phyloP scores from a whole-genome alignment of 2,329 filamentous ascomycete genomes.

The Pseudocercospora ulei region DNA sequence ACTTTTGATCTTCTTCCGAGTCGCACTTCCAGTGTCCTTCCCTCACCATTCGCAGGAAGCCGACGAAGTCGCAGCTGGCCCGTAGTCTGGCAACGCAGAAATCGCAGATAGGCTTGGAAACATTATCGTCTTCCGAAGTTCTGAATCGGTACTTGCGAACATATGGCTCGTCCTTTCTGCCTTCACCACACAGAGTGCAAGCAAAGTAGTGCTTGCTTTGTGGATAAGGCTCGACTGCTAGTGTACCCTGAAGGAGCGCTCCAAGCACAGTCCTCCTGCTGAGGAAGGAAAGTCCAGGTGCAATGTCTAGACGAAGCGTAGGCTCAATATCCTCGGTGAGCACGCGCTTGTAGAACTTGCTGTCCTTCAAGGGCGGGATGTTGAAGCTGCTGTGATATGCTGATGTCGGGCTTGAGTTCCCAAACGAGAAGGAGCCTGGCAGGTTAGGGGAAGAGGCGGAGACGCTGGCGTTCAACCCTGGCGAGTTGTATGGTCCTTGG shows the following conservation, averaged over 20 bases:
- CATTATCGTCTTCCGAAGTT: conserved; percentile 73
- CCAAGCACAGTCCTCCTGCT: conserved; percentile 74
- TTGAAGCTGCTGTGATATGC: conserved; percentile 25
- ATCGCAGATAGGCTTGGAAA: conserved; percentile 77
- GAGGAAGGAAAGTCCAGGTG: conserved; percentile 87
- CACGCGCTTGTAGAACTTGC: conserved; percentile 85
- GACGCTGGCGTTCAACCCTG: neutral
- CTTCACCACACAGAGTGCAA: conserved; percentile 84
- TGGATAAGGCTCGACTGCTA: conserved; percentile 78
- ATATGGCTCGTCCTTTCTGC: conserved; percentile 59
- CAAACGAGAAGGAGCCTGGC: conserved; percentile 38
- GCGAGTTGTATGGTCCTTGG: conserved; percentile 9
- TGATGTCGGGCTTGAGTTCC: conserved; percentile 28
- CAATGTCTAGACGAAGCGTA: conserved; percentile 76
- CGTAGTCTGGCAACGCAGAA: conserved; percentile 78
- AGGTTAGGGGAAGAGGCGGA: conserved; percentile 35
- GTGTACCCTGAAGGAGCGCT: conserved; percentile 70
- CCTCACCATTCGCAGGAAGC: conserved; percentile 80
- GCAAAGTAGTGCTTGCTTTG: conserved; percentile 51
- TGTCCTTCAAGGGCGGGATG: conserved; percentile 66
- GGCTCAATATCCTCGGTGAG: conserved; percentile 89
- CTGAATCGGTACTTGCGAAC: conserved; percentile 79
- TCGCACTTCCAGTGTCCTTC: conserved; percentile 85
- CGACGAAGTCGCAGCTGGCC: conserved; percentile 83
- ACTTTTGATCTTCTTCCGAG: conserved; percentile 70